Conservation (phyloP, 176 grass and related monocot genomes). For the Musa beccarii region DNA sequence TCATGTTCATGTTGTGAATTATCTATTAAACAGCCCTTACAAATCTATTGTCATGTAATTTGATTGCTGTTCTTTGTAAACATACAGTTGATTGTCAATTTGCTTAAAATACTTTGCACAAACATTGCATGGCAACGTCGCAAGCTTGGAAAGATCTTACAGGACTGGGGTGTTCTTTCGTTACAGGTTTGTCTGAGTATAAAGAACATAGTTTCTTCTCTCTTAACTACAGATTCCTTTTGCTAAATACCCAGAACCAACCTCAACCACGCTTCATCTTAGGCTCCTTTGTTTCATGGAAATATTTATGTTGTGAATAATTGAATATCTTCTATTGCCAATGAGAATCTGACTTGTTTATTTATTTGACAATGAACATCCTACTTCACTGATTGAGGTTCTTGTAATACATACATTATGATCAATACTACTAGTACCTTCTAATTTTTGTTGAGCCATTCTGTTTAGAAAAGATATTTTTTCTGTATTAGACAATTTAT, state of each 20-base stretch:
- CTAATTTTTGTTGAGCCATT: too few relatives aligned
- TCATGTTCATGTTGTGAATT: conserved; percentile 15
- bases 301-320: not conserved
- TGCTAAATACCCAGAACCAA: not conserved
- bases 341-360: too few relatives aligned
- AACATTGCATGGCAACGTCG: conserved; percentile 95
- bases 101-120: conserved; percentile 93
- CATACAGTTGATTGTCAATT: conserved; percentile 60
- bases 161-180: conserved; percentile 93
- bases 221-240: not conserved
- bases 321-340: too few relatives aligned
- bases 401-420: too few relatives aligned
- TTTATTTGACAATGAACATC: too few relatives aligned
- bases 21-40: not conserved
- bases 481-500: too few relatives aligned
- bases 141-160: conserved; percentile 95
- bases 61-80: not conserved
- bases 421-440: too few relatives aligned
- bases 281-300: not conserved
- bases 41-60: not conserved
- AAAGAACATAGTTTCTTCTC: not conserved
- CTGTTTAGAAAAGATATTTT: too few relatives aligned
- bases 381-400: too few relatives aligned
- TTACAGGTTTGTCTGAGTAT: conserved; percentile 56
- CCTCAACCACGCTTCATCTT: not conserved